Evolutionary conservation across 1,284 basidiomycete species (phyloP), one percentile per base, ranked within the genome.

Genomic region (Cryptococcus deneoformans): DNA sequence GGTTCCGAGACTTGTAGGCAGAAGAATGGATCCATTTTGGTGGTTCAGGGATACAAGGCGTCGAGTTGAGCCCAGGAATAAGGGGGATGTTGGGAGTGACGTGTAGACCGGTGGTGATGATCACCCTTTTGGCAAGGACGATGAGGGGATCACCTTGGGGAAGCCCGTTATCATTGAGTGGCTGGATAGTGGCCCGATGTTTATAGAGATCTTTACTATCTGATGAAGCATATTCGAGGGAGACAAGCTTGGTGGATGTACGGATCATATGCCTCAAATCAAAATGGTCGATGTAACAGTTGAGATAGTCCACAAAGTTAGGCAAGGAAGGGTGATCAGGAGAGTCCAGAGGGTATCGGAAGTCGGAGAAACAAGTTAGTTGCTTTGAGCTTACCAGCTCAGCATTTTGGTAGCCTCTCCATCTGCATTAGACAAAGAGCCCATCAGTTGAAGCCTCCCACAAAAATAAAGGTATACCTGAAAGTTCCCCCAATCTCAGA

Each of bases 401-500:
- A 37, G 84, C 82, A 58, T 85, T 84, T 79, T 86, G 70, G 65
- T 79, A 66, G 50, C 62, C 66, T 46, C 73, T 57, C 60, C 64
- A 75, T 42, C 70, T 69, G 53, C 38, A 50, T 40, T n/a, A 42
- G 35, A 43, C 29, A 35, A 29, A 35, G 20, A 20, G 20, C 20
- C 42, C 20, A 6, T 52, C 42, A 29, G 14, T 10, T 20, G 50
- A 11, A 14, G 16, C 42, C 16, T 20, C 3, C 14, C 29, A 38
- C 50, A 40, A 36, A 45, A 43, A n/a, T 14, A 35, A 35, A 7
- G 9, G 43, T 64, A 59, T 48, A 75, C 73, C 67, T 66, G 67
- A 87, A 86, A 0, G 85, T 87, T 5, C 85, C 86, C 86, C 85
- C 86, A 50, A 87, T 80, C 60, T 82, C 80, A n/a, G 74, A 69